Evolutionary conservation across 2,329 filamentous ascomycete species (phyloP), one percentile per base, ranked within the genome.

Genomic region (Cordyceps tenuipes): DNA sequence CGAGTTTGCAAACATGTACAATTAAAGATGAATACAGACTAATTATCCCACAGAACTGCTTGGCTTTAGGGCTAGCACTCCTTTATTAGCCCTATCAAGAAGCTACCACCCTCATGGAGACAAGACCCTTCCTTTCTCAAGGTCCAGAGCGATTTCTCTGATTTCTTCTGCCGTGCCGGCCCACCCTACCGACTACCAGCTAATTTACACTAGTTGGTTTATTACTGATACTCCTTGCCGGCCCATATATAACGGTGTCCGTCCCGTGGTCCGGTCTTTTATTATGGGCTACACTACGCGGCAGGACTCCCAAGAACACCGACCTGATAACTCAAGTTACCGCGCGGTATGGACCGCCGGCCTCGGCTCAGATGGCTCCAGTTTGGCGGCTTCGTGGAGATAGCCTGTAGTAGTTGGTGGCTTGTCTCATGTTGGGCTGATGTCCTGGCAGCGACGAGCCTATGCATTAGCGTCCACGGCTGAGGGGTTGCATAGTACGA

Each of bases 361-460:
- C 34, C 10, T 36, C 34, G 34, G 34, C 34, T 48, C 10, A 17
- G 23, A 23, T 23, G 23, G 23, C 23, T 17, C 23, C 43, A 17
- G 23, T 4, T 23, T 29, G 52, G 46, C 31, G 55, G 55, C 55
- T 58, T 34, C 56, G 46, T 58, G 36, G 47, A 21, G 39, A 43
- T 34, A 5, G 9, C 17, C 34, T 29, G 17, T 34, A 57, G 41
- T 43, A 31, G 55, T 23, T 23, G 23, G 23, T 26, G 21, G 39
- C 34, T 13, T 49, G 44, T 39, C 46, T 48, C 56, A 58, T 44
- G 36, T 44, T 58, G 39, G 56, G 47, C 56, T 34, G 47, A 58
- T 51, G 41, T 43, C 21, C 21, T 13, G 12, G 19, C 31, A 13
- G 34, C 31, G 23, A 26, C 46, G 15, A 43, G 34, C 36, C 34